Evolutionary conservation across 2,329 filamentous ascomycete species (phyloP).

Genomic region (Bipolaris bicolor): DNA sequence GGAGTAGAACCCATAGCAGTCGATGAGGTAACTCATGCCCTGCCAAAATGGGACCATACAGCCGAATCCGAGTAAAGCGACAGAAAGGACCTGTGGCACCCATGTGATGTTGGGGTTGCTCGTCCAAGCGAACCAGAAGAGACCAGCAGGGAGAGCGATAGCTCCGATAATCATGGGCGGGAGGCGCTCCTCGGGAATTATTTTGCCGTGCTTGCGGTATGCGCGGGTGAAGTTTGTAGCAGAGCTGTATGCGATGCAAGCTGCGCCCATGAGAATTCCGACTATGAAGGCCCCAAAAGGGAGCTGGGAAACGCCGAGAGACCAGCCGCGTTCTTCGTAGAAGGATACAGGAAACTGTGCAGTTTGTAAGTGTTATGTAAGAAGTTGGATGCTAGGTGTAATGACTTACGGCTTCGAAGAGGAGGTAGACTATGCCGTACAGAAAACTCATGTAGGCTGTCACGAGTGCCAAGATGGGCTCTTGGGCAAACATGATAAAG

Average conservation of each 20-base stretch:
- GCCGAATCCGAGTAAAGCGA: constrained; percentile 71
- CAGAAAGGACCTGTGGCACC: constrained; percentile 63
- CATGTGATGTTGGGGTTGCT: constrained; percentile 57
- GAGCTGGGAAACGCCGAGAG: constrained; percentile 62
- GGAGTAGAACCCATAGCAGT: constrained; percentile 59
- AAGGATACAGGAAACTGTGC: constrained; percentile 68
- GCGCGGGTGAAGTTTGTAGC: constrained; percentile 43
- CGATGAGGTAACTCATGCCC: constrained; percentile 81
- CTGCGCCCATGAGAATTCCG: constrained; percentile 62
- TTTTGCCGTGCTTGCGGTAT: constrained; percentile 49
- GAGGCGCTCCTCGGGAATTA: constrained; percentile 66
- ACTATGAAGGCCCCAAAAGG: constrained; percentile 70
- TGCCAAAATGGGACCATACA: constrained; percentile 82
- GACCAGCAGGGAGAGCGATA: constrained; percentile 61
- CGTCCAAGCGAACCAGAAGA: constrained; percentile 69
- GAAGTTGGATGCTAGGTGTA: not conserved
- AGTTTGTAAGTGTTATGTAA: too few relatives aligned
- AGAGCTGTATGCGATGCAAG: constrained; percentile 40
- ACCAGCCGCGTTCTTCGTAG: constrained; percentile 68
- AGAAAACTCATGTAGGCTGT: constrained; percentile 73
- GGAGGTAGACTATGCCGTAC: constrained; percentile 68
- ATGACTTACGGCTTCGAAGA: constrained; percentile 43
- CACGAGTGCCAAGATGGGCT: constrained; percentile 52
- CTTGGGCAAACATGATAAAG: constrained; percentile 64
- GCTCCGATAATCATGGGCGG: constrained; percentile 70